Base-by-base conservation (phyloP, 768 basidiomycete species). In the Tricholoma terreum region DNA sequence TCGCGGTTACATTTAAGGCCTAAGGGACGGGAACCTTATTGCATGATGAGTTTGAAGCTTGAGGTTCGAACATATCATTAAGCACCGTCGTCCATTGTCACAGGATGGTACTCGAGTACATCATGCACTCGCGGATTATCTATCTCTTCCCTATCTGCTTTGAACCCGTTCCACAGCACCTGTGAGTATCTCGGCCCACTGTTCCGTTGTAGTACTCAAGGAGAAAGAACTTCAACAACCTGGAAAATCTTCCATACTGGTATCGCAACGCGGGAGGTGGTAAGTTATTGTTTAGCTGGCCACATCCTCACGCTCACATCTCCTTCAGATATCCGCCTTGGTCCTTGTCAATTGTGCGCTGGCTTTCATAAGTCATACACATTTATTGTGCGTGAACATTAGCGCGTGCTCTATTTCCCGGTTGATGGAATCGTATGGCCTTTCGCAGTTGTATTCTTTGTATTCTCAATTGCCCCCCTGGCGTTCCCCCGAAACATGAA, bases 281-380 rank as follows among this genome's bases (percentile, higher is more conserved):
- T 58, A 14, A 34, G 24, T 46, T 12, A 5, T 40, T 10, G 8
- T 53, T 17, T 15, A 14, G 9, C 14, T 34, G 17, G 42, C 15
- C 9, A 42, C 10, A 1, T 11, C 11, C n/a, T 17, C 35, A 19
- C 6, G 34, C 21, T 46, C 4, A 19, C n/a, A 27, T 51, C 2
- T 8, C 24, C 30, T 34, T 49, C 49, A 57, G 62, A 50, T 38
- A 46, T 54, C 11, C 52, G 65, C 55, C 9, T 59, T 58, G 45
- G 46, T 67, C 36, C 65, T 74, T 8, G 46, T 6, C 61, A 56
- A 43, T 70, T 71, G 2, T 65, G 69, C 50, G 75, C 71, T 22
- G 73, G 73, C 14, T 71, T 72, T 51, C 64, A 59, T 9, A 70
- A 55, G 50, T 71, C 68, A 14, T 71, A 77, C 54, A 68, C 63